Conservation (phyloP, 441 rosid species). For the Jatropha multifida region DNA sequence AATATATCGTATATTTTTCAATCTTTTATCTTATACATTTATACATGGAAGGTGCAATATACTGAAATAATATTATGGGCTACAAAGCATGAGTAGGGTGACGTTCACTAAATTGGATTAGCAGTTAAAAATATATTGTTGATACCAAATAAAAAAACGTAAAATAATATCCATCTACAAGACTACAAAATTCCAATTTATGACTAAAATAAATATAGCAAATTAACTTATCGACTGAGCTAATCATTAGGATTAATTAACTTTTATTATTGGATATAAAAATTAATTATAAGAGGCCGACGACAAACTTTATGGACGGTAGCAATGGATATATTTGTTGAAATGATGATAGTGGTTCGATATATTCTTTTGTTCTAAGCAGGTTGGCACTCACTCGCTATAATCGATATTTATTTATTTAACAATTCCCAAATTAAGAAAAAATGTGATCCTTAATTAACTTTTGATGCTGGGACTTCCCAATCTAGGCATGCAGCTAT, state of each 20-base stretch:
- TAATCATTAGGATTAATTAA: background rate
- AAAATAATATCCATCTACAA: too few relatives aligned
- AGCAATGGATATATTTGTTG: background rate
- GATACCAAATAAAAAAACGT: too few relatives aligned
- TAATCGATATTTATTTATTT: background rate
- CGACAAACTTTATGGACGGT: slow-evolving; percentile 40
- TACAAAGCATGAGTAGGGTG: too few relatives aligned
- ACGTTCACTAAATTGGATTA: too few relatives aligned
- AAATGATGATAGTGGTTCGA: background rate
- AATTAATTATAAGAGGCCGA: slow-evolving; percentile 12
- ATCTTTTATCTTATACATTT: too few relatives aligned
- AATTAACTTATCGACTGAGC: too few relatives aligned
- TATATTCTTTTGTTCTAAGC: slow-evolving; percentile 4
- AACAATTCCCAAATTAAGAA: background rate
- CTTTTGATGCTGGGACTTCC: slow-evolving; percentile 2
- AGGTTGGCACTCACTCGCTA: slow-evolving; percentile 15
- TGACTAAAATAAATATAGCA: too few relatives aligned
- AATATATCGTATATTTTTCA: too few relatives aligned
- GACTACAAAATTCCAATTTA: too few relatives aligned
- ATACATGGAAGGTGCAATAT: too few relatives aligned
- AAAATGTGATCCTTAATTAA: background rate
- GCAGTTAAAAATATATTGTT: too few relatives aligned
- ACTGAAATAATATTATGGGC: too few relatives aligned
- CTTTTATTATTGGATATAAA: slow-evolving; percentile 12
- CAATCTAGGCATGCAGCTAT: slow-evolving; percentile 3